A percentile compares a stretch with the other conserved stretches of the same genome.
Evolutionary conservation across 2,329 filamentous ascomycete species (phyloP).

Genomic region (Ceratocystiopsis minuta): DNA sequence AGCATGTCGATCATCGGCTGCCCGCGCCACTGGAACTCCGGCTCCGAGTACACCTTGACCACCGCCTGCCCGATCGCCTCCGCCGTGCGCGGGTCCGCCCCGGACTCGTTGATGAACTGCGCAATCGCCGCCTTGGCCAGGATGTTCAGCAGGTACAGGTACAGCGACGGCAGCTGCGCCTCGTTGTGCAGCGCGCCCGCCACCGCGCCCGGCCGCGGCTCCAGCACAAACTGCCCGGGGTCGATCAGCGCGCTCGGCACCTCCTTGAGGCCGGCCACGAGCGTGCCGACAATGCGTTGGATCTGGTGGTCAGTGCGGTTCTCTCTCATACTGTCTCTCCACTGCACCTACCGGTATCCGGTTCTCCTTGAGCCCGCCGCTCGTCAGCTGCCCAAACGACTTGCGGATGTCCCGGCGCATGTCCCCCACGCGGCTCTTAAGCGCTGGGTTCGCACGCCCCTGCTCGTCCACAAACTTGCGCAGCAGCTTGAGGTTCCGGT

Average conservation of each 20-base stretch:
- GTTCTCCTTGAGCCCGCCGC: slow-evolving; percentile 22
- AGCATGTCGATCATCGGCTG: slow-evolving; percentile 55
- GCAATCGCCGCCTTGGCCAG: slow-evolving; percentile 50
- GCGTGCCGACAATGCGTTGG: slow-evolving; percentile 29
- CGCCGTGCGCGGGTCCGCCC: slow-evolving; percentile 39
- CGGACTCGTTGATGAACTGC: slow-evolving; percentile 46
- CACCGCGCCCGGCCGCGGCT: slow-evolving; percentile 19
- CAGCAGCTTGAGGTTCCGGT: slow-evolving; percentile 47
- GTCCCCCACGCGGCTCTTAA: slow-evolving; percentile 52
- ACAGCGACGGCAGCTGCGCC: slow-evolving; percentile 33
- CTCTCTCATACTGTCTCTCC: no score
- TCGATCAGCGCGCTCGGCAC: slow-evolving; percentile 31
- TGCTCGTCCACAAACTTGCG: slow-evolving; percentile 28
- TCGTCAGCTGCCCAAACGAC: slow-evolving; percentile 55
- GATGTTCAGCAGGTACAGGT: slow-evolving; percentile 56
- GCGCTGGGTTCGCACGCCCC: slow-evolving; percentile 32
- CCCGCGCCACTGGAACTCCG: slow-evolving; percentile 45
- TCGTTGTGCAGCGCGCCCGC: slow-evolving; percentile 26
- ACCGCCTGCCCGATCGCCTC: slow-evolving; percentile 56
- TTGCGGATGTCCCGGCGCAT: slow-evolving; percentile 55
- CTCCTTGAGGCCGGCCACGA: slow-evolving; percentile 33
- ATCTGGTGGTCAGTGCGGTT: slow-evolving; percentile 14
- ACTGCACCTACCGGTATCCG: slow-evolving; percentile 26
- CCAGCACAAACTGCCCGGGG: slow-evolving; percentile 30
- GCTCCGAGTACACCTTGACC: slow-evolving; percentile 49